A percentile compares a stretch with the other conserved stretches of the same genome.
phyloP scores from a whole-genome alignment of 805 yeast species.

The Priceomyces melissophilus region DNA sequence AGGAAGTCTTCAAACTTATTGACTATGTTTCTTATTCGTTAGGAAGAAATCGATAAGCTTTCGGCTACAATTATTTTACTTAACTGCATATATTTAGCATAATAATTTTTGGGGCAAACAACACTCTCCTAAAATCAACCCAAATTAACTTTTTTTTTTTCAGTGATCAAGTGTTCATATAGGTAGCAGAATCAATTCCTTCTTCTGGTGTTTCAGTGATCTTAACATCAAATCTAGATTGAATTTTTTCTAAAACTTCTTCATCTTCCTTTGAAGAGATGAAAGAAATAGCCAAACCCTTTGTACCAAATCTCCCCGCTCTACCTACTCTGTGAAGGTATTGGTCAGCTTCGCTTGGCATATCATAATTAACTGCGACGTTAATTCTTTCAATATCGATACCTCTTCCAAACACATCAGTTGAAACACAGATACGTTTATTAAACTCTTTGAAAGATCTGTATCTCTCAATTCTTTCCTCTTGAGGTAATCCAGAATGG shows the following conservation, averaged over 20 bases:
- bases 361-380: slow-evolving; percentile 94
- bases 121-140: neutral
- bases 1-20: slow-evolving; percentile 27
- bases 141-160: no score
- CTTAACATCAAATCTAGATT: slow-evolving; percentile 95
- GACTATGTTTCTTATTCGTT: no score
- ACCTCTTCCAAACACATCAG: slow-evolving; percentile 99
- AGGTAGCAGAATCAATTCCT: slow-evolving; percentile 96
- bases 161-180: slow-evolving; percentile 77
- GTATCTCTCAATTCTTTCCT: slow-evolving; percentile 96
- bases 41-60: slow-evolving; percentile 21
- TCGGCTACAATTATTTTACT: neutral
- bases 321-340: slow-evolving; percentile 99
- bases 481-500: slow-evolving; percentile 93
- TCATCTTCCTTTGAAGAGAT: slow-evolving; percentile 85
- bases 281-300: slow-evolving; percentile 93
- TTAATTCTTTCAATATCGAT: slow-evolving; percentile 98
- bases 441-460: slow-evolving; percentile 95
- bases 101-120: neutral
- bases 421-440: slow-evolving; percentile 97
- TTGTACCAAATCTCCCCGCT: slow-evolving; percentile 99
- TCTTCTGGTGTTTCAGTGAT: slow-evolving; percentile 94
- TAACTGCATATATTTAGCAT: neutral
- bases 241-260: slow-evolving; percentile 86
- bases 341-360: slow-evolving; percentile 96